These are phyloP conservation scores for Mortierella sp. DNA, from an alignment of 371 early-diverging fungal genomes.

Conservation along the genomic window DNA sequence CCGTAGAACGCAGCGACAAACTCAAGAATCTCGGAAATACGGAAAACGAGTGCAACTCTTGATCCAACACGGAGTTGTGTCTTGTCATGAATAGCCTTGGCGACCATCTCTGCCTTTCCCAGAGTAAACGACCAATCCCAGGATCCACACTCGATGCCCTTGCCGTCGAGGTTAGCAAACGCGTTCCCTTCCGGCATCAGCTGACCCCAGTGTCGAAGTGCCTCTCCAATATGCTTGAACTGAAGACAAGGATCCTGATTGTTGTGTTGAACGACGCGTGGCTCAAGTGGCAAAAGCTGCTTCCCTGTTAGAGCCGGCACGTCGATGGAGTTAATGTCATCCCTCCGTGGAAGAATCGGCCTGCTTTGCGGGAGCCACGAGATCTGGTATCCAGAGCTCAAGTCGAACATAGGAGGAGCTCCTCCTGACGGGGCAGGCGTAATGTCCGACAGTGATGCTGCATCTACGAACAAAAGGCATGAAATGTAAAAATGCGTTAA, in stretches of 20 bases:
- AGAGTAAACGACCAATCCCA: conserved; percentile 51
- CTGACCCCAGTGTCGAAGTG: conserved; percentile 45
- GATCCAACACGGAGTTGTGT: conserved; percentile 66
- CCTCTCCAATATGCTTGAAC: conserved; percentile 51
- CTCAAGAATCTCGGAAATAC: conserved; percentile 83
- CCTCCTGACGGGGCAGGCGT: conserved; percentile 4
- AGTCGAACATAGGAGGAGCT: conserved; percentile 19
- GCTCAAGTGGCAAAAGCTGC: conserved; percentile 29
- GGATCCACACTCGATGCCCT: conserved; percentile 43
- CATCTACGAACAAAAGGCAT: background rate
- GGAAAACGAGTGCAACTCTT: conserved; percentile 84
- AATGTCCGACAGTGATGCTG: conserved; percentile 10
- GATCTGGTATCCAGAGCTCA: conserved; percentile 54
- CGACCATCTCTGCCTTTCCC: conserved; percentile 49
- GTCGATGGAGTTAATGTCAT: conserved; percentile 53
- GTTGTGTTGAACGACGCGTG: conserved; percentile 23
- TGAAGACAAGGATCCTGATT: conserved; percentile 37
- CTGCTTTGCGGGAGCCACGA: conserved; percentile 55
- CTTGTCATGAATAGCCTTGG: conserved; percentile 49
- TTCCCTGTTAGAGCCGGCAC: conserved; percentile 46
- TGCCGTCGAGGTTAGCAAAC: conserved; percentile 48
- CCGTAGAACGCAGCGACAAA: conserved; percentile 84
- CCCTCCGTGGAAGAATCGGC: conserved; percentile 43
- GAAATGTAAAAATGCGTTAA: too few species aligned
- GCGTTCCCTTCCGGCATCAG: conserved; percentile 43